Evolutionary conservation across 495 filamentous ascomycete genomes (phyloP).

Genomic region (Annulohypoxylon nitens): DNA sequence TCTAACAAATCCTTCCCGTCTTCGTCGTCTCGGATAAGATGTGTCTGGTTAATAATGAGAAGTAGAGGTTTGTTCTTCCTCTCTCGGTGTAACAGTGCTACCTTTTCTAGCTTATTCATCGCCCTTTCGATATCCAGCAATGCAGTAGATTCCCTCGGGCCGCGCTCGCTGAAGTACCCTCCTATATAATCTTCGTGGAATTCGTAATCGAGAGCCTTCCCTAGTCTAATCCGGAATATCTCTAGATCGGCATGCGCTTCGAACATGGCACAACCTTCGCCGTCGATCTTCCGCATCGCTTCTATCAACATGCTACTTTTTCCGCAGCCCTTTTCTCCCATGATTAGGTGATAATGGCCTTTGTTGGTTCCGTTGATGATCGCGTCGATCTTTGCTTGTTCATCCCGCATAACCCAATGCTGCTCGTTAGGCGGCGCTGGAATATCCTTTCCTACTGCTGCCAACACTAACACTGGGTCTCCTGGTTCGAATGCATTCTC

Average conservation of each 20-base stretch:
- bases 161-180: slow-evolving; percentile 91
- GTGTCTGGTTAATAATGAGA: slow-evolving; percentile 90
- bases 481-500: slow-evolving; percentile 92
- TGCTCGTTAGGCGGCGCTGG: slow-evolving; percentile 64
- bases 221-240: slow-evolving; percentile 91
- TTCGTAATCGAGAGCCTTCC: slow-evolving; percentile 94
- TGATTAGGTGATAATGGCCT: slow-evolving; percentile 92
- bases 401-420: slow-evolving; percentile 84
- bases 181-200: slow-evolving; percentile 94
- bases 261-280: slow-evolving; percentile 89
- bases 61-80: slow-evolving; percentile 76
- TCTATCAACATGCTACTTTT: slow-evolving; percentile 96
- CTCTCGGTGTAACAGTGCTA: slow-evolving; percentile 76
- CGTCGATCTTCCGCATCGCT: slow-evolving; percentile 90
- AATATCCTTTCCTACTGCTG: slow-evolving; percentile 73
- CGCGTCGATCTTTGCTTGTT: slow-evolving; percentile 81
- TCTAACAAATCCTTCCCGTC: slow-evolving; percentile 92
- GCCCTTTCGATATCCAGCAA: slow-evolving; percentile 95
- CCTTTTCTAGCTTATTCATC: slow-evolving; percentile 97
- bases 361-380: slow-evolving; percentile 77
- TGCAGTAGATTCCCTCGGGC: slow-evolving; percentile 90
- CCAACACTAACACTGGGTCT: slow-evolving; percentile 90
- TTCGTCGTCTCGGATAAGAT: slow-evolving; percentile 90
- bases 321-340: slow-evolving; percentile 96
- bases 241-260: slow-evolving; percentile 96